Base-by-base conservation (phyloP, 2,329 filamentous ascomycete species). In the Pseudogymnoascus sp. region DNA sequence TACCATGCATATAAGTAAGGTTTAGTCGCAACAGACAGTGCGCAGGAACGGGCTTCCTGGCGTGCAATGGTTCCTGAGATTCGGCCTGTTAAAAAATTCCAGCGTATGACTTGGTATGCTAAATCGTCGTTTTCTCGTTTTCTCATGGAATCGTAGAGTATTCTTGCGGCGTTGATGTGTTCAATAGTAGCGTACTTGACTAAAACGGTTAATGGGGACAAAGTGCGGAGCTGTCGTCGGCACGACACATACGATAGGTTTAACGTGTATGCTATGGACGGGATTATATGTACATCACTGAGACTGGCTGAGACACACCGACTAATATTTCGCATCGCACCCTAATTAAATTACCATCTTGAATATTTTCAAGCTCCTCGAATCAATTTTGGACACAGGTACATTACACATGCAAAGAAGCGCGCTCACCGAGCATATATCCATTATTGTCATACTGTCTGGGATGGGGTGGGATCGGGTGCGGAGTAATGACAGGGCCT, bases 311-410 rank as follows among this genome's bases (percentile, higher is more conserved):
- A 55, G 49, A 55, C 49, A 55, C 49, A 55, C 49, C 49, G 63
- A 33, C 49, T 60, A 70, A 66, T 70, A 69, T n/a, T 62, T 55
- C 45, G 65, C 63, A 49, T 68, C 65, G 58, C 68, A 55, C 26
- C 11, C 29, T n/a, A 16, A 55, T 55, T 16, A 55, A 55, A 55
- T 35, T 55, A 21, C 49, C 71, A 90, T 77, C 45, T 26, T 82
- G 74, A 4, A 74, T 73, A 68, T 80, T 84, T 70, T 86, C 83
- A 1, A 85, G 74, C 67, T 87, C 84, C 21, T 83, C 81, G 4
- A 87, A 75, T 37, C 83, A 80, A 29, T 80, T 81, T 72, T 92
- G 29, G 49, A 55, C 49, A 55, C 49, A 55, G 49, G 49, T 55
- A 55, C 49, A 55, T 55, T 33, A 55, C 49, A 55, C 49, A 55